Evolutionary conservation across 2,329 filamentous ascomycete genomes (phyloP), one percentile per base, ranked within the genome.

Genomic region (Penicillium psychrosexuale): DNA sequence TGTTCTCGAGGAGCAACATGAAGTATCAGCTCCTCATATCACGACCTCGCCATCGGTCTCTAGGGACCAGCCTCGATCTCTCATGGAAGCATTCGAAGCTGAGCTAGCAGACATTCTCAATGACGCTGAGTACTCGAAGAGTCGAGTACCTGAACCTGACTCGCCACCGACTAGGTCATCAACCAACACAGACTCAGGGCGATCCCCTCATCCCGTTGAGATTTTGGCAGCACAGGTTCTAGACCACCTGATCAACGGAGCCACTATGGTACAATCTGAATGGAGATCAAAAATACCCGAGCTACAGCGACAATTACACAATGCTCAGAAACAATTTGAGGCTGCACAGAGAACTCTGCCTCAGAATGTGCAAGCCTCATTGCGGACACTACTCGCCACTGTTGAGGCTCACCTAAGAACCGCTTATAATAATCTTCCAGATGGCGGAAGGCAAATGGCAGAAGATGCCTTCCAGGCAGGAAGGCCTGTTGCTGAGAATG

Each of bases 11-110:
- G 31, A 30, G 17, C 46, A 53, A 48, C 22, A 34, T 31, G 57
- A 61, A 33, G 57, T 28, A 15, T 12, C 62, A n/a, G 58, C 51
- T n/a, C 40, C 59, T 22, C 54, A 55, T 36, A 27, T 48, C 15
- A 12, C 31, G 19, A n/a, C 22, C 11, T 28, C 24, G 24, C 36
- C 53, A 19, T 45, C 63, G 11, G 48, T 62, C 2, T 48, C 66
- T 5, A 48, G 49, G 6, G 57, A 67, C 30, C 61, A 66, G 19
- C 55, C 64, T 19, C 63, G 66, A 50, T 64, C 75, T 19, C 66
- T 76, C 33, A 59, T 77, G 22, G 69, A 69, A 40, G 71, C 71
- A 13, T 76, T 76, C 39, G 74, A 76, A 47, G 66, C 63, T 12
- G 73, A 76, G 52, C 59, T 77, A 60, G 67, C 72, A 28, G 71